Evolutionary conservation across 2,329 filamentous ascomycete species (phyloP), one percentile per base, ranked within the genome.

Genomic region (Fusarium camptoceras): DNA sequence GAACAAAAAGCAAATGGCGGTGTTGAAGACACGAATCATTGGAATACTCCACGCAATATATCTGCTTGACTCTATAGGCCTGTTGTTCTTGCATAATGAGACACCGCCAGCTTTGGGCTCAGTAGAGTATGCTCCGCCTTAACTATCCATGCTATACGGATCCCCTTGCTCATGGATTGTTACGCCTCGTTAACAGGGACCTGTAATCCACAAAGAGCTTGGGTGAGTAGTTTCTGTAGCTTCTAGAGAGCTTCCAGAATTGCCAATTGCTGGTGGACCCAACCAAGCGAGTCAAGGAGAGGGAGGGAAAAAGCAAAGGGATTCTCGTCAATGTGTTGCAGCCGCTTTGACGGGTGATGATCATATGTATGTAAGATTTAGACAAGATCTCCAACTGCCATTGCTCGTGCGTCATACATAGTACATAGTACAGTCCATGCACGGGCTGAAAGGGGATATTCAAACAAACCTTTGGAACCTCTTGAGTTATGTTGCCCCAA

Each of bases 231-330:
- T 8, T 42, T 42, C 31, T 53, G 31, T 53, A 43, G 59, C 59
- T 69, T 65, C 67, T 43, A 68, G 47, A 55, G 34, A 42, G 46
- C 42, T 70, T 70, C 66, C 67, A 70, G 68, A 70, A 70, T 64
- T 63, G 47, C 58, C 24, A 57, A 31, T 55, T 58, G 37, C 39
- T 55, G 46, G 58, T 46, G 50, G 57, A 55, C 57, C 59, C 51
- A 46, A 27, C 34, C 42, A 70, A 64, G 67, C 54, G 48, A 70
- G 67, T 70, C 43, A 50, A 51, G 53, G 42, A 56, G 54, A 43
- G 41, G 41, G 9, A n/a, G 22, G 28, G 11, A 44, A 59, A 64
- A 53, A 53, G 49, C 49, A 53, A 53, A 64, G 27, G 41, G 63
- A 66, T 54, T 70, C 59, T 55, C 49, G 59, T 55, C 58, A 57